phyloP scores from a whole-genome alignment of 2,329 filamentous ascomycete genomes.

The Diaporthe sp. region DNA sequence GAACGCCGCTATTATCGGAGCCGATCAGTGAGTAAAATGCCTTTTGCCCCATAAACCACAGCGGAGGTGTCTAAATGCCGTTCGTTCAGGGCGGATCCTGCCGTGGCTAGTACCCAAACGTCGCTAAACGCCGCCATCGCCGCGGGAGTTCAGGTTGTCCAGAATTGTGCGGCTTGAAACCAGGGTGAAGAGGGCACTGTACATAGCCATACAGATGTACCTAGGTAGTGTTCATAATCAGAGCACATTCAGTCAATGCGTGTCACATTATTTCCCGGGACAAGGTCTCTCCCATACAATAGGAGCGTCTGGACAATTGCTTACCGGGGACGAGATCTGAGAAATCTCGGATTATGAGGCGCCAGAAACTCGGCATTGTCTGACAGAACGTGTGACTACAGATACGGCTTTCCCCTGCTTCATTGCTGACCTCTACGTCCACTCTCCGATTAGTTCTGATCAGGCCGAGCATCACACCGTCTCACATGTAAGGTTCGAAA shows the following conservation, averaged over 20 bases:
- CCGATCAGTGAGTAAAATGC: constrained; percentile 3
- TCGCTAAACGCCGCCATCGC: constrained; percentile 2
- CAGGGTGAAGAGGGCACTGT: background rate
- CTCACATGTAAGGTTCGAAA: no score
- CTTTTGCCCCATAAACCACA: no score
- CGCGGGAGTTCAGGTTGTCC: background rate
- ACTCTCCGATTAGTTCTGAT: no score
- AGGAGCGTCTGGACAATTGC: no score
- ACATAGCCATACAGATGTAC: background rate
- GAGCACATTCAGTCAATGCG: background rate
- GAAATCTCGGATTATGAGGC: background rate
- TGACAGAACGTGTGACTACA: no score
- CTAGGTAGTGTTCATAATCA: background rate
- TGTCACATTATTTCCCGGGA: no score
- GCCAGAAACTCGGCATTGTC: no score
- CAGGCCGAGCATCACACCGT: no score
- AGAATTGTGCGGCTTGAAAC: background rate
- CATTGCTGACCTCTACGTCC: no score
- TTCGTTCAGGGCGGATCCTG: background rate
- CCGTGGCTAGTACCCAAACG: constrained; percentile 7
- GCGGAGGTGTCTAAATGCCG: background rate
- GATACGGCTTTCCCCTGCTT: background rate
- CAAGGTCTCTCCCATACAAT: background rate
- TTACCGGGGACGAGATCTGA: no score
- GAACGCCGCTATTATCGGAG: constrained; percentile 2